Evolutionary conservation across 768 basidiomycete species (phyloP).

Genomic region (Pisolithus microcarpus): DNA sequence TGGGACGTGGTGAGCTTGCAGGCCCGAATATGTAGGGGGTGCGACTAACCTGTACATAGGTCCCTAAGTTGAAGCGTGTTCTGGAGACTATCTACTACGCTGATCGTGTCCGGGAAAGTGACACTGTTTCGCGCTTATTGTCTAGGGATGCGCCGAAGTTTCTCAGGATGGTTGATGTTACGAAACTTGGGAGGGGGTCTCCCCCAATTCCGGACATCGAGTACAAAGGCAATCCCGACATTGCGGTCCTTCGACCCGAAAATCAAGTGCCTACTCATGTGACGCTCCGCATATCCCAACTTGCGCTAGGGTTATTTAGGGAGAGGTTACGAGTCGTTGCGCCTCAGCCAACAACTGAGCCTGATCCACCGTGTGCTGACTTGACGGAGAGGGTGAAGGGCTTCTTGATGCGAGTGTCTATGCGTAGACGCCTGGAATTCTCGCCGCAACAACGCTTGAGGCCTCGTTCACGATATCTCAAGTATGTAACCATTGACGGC

Average conservation of each 20-base stretch:
- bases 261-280: conserved; percentile 54
- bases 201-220: not conserved
- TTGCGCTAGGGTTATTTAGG: conserved; percentile 46
- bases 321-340: conserved; percentile 53
- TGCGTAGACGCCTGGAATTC: conserved; percentile 12
- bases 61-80: conserved; percentile 10
- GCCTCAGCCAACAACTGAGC: conserved; percentile 23
- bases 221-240: conserved; percentile 41
- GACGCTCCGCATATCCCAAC: conserved; percentile 48
- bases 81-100: conserved; percentile 18
- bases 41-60: conserved; percentile 8
- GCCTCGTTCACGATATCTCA: conserved; percentile 29
- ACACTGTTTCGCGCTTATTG: conserved; percentile 16
- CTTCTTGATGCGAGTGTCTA: conserved; percentile 16
- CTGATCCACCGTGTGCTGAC: conserved; percentile 5
- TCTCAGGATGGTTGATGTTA: conserved; percentile 8
- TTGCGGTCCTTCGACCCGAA: conserved; percentile 47
- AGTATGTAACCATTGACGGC: conserved; percentile 36
- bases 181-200: not conserved
- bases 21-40: not conserved
- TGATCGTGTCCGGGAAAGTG: conserved; percentile 16
- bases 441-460: conserved; percentile 29
- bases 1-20: conserved; percentile 21
- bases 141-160: conserved; percentile 4
- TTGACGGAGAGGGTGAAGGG: conserved; percentile 14